These are phyloP conservation scores for Neoboletus brunneissimus DNA, from an alignment of 768 basidiomycete genomes.

Conservation along the genomic window DNA sequence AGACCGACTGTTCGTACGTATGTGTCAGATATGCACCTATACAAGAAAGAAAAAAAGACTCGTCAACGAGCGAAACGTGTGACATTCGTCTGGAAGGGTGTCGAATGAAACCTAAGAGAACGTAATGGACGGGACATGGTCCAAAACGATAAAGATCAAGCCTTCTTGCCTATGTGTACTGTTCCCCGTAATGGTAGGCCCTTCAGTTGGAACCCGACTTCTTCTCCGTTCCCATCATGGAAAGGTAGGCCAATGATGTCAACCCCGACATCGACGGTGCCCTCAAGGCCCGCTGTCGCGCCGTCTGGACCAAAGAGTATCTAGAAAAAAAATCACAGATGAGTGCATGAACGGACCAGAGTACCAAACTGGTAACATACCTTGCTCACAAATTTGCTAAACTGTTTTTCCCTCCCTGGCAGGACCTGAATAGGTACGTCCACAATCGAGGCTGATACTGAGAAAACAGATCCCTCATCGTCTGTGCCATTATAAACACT, in stretches of 20 bases:
- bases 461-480: constrained; percentile 52
- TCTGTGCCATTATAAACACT: constrained; percentile 44
- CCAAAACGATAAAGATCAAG: constrained; percentile 1
- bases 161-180: constrained; percentile 63
- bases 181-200: constrained; percentile 67
- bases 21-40: constrained; percentile 9
- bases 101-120: background rate
- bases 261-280: constrained; percentile 58
- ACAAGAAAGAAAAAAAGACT: background rate
- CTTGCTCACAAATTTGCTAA: constrained; percentile 76
- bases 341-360: background rate
- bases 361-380: constrained; percentile 34
- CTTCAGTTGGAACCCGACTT: constrained; percentile 50
- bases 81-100: background rate
- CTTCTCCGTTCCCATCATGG: constrained; percentile 36
- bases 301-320: constrained; percentile 66
- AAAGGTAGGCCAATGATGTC: constrained; percentile 61
- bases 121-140: background rate
- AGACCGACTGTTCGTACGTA: constrained; percentile 4
- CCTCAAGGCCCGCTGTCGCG: constrained; percentile 66
- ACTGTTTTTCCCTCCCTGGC: constrained; percentile 73
- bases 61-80: constrained; percentile 3
- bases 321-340: constrained; percentile 33
- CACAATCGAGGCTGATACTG: constrained; percentile 60
- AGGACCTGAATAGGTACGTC: constrained; percentile 78